Percentiles rank a stretch among this genome's conserved stretches.
Evolutionary conservation across 2,329 filamentous ascomycete genomes (phyloP).

Genomic region (Botryotinia calthae): DNA sequence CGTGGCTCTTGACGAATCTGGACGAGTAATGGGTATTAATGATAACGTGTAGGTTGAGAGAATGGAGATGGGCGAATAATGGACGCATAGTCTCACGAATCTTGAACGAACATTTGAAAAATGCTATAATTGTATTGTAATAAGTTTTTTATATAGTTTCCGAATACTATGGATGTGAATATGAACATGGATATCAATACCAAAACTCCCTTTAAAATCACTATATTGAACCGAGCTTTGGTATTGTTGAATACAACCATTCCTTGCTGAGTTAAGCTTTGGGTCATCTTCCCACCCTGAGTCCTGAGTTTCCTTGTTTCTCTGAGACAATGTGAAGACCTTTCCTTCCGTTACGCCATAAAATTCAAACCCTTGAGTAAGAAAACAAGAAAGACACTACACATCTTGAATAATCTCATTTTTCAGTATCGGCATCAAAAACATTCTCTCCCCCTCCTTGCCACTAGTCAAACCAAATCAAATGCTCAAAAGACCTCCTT

Average conservation of each 20-base stretch:
- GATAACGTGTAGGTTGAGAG: neutral
- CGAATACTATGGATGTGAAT: neutral
- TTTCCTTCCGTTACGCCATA: neutral
- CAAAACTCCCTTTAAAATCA: neutral
- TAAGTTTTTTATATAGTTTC: neutral
- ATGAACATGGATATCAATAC: slow-evolving; percentile 14
- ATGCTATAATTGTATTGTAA: neutral
- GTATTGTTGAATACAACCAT: neutral
- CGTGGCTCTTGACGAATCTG: neutral
- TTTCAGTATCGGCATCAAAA: neutral
- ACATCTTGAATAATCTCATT: neutral
- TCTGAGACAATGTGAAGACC: neutral
- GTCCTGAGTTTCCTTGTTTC: neutral
- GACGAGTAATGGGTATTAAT: neutral
- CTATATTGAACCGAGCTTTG: neutral
- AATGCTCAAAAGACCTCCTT: neutral
- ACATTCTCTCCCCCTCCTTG: neutral
- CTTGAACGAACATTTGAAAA: neutral
- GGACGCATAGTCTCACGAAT: neutral
- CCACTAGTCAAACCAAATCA: neutral
- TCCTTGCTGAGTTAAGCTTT: neutral
- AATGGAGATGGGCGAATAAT: too few species aligned
- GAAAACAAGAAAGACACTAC: neutral
- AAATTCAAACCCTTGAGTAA: neutral
- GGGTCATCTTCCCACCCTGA: neutral